Evolutionary conservation across 1,139 yeast species (phyloP).

Genomic region (Lodderomyces beijingensis): DNA sequence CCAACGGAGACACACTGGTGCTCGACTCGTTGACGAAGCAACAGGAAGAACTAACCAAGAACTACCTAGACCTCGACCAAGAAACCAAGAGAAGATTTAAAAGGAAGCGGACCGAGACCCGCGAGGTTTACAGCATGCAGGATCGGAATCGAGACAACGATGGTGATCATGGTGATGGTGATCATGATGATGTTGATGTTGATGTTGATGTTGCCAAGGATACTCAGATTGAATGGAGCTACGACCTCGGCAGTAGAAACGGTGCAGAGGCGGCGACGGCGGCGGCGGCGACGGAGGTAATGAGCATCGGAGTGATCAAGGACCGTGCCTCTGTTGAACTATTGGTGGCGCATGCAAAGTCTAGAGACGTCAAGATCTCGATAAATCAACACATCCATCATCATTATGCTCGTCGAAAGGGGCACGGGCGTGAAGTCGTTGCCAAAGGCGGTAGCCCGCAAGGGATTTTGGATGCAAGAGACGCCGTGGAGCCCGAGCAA

Average conservation of each 20-base stretch:
- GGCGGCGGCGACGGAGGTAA: too few species aligned
- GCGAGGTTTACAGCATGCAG: background rate
- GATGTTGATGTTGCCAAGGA: background rate
- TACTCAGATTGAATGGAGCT: slow-evolving; percentile 3
- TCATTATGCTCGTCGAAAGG: slow-evolving; percentile 35
- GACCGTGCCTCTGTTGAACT: slow-evolving; percentile 52
- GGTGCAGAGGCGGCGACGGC: background rate
- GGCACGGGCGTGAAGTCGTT: background rate
- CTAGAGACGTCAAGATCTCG: slow-evolving; percentile 56
- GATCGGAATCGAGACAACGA: background rate
- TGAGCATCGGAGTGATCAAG: slow-evolving; percentile 43
- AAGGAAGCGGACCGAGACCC: background rate
- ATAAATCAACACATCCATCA: slow-evolving; percentile 85
- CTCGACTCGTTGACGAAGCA: slow-evolving; percentile 13
- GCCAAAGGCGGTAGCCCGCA: slow-evolving; percentile 7
- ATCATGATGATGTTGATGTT: too few species aligned
- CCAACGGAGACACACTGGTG: slow-evolving; percentile 18
- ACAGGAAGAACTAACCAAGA: slow-evolving; percentile 12
- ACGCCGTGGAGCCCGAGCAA: slow-evolving; percentile 48
- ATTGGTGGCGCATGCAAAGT: slow-evolving; percentile 59
- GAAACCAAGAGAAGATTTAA: slow-evolving; percentile 3
- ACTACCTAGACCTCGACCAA: slow-evolving; percentile 4
- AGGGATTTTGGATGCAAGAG: background rate
- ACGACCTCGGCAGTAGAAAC: background rate
- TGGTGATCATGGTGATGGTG: background rate